Base-by-base conservation (phyloP, 2,329 filamentous ascomycete species). In the Myriosclerotinia duriaeana region DNA sequence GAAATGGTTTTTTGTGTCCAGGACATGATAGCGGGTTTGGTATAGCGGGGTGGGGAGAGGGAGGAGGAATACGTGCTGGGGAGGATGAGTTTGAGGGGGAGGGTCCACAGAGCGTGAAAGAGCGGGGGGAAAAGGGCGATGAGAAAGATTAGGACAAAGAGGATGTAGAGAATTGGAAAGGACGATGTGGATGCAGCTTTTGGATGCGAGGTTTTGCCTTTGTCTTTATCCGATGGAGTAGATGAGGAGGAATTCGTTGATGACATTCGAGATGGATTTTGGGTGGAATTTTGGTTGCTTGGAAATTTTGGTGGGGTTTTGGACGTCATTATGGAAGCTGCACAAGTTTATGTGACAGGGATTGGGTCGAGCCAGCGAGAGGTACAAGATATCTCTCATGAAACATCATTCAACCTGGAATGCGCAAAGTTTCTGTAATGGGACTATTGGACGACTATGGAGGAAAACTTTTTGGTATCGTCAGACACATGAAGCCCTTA, bases 1-100 rank as follows among this genome's bases (percentile, higher is more conserved):
- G 87, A 86, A 79, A 98, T 88, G 61, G 89, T 85, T 78, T 95
- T 97, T 80, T 97, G 94, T 73, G 84, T 87, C 91, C 92, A 96
- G 69, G 87, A 83, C 85, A 88, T 87, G 67, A 75, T 78, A 68
- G 71, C 65, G 48, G 70, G 56, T 62, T 65, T 38, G 53, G 46
- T 52, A 48, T 69, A 56, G 69, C 66, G 53, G 67, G 69, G 56
- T 58, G 67, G 42, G 42, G 62, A 96, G 69, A 87, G 82, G 50
- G 66, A 66, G 38, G 50, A 55, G 36, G 14, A 34, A 7, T 55
- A 55, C 63, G 66, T 69, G 71, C 66, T 69, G 70, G 69, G 70
- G 69, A 74, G 65, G 78, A 67, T 77, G 26, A 83, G 72, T 34
- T 74, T 71, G 36, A 85, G 76, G 0, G 84, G 84, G 0, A 84